Evolutionary conservation across 2,329 filamentous ascomycete species (phyloP).

Genomic region (Calonectria pteridis): DNA sequence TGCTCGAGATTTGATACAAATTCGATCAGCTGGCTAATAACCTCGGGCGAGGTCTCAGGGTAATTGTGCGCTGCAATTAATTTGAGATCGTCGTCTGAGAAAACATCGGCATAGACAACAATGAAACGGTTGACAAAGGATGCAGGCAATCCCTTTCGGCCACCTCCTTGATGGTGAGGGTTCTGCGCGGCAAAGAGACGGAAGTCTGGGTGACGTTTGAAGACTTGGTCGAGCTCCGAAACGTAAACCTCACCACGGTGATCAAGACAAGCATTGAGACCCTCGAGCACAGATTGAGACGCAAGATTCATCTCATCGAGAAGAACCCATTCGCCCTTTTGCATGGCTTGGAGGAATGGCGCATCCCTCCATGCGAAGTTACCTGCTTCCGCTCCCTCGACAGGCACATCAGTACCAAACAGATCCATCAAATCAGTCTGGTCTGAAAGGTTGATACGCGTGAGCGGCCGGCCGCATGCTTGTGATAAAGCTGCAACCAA

Average conservation of each 20-base stretch:
- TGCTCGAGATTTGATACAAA: conserved; percentile 87
- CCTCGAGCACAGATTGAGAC: conserved; percentile 95
- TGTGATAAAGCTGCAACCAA: conserved; percentile 87
- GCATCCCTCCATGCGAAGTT: conserved; percentile 97
- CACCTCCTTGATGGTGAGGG: conserved; percentile 96
- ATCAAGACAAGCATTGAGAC: conserved; percentile 95
- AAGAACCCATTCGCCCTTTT: conserved; percentile 94
- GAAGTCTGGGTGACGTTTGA: conserved; percentile 89
- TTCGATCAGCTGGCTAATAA: conserved; percentile 76
- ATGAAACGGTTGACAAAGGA: conserved; percentile 99
- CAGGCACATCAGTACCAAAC: conserved; percentile 95
- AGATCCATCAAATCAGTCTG: conserved; percentile 98
- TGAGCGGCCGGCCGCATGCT: conserved; percentile 84
- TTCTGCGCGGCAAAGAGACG: conserved; percentile 98
- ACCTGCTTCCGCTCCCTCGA: conserved; percentile 91
- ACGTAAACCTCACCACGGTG: conserved; percentile 97
- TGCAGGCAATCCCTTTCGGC: conserved; percentile 91
- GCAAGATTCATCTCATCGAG: conserved; percentile 99
- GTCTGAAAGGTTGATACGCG: conserved; percentile 96
- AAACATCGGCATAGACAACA: conserved; percentile 95
- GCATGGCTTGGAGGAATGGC: conserved; percentile 96
- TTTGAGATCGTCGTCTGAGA: conserved; percentile 83
- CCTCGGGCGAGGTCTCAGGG: conserved; percentile 68
- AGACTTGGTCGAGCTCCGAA: conserved; percentile 93
- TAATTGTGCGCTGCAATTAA: conserved; percentile 86